Conservation (phyloP, 768 basidiomycete genomes). For the Cystobasidium tubakii region DNA sequence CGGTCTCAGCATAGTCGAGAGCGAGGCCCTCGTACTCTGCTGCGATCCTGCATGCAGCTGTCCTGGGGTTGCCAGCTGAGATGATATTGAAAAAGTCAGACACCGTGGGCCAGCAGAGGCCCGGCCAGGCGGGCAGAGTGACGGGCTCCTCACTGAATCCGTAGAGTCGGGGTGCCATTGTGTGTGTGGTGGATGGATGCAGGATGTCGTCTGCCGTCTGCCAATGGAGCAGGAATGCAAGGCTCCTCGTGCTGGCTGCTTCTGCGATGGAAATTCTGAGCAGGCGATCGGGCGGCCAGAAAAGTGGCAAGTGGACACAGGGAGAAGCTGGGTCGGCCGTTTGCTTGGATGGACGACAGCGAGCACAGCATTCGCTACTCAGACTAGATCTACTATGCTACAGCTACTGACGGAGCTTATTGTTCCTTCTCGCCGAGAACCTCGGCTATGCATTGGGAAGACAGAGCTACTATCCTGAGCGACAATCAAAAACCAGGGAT, state of each 20-base stretch:
- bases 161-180: conserved; percentile 24
- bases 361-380: no score
- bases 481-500: not conserved
- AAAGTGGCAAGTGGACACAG: not conserved
- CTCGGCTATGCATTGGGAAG: not conserved
- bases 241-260: no score
- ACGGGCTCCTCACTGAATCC: conserved; percentile 22
- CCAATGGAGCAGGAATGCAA: no score
- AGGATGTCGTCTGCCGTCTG: no score
- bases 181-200: no score
- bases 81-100: not conserved
- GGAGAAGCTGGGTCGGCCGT: no score
- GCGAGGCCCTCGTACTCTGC: conserved; percentile 44
- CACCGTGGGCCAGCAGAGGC: not conserved
- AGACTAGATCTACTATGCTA: not conserved
- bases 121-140: not conserved
- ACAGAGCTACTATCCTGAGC: not conserved
- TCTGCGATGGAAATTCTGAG: not conserved
- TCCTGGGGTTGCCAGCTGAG: conserved; percentile 23
- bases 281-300: not conserved
- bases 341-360: no score
- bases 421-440: no score
- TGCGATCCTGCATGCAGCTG: conserved; percentile 14
- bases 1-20: conserved; percentile 41
- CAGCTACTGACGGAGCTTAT: not conserved